These are phyloP conservation scores for Solanum chilense DNA, from an alignment of 257 asterid genomes.

Conservation along the genomic window DNA sequence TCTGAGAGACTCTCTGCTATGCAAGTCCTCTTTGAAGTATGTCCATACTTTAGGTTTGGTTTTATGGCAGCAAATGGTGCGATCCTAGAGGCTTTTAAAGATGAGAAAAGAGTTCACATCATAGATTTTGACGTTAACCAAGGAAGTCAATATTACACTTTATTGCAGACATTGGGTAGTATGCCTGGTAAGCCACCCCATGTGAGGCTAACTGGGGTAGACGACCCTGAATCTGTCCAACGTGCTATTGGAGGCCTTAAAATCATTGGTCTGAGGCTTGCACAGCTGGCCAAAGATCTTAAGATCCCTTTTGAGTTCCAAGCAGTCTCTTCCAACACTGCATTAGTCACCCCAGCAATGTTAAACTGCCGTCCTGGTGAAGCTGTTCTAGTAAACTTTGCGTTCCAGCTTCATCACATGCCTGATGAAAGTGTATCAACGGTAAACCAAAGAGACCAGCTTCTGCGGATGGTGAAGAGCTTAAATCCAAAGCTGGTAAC, in stretches of 20 bases:
- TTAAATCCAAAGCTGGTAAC: slow-evolving; percentile 74
- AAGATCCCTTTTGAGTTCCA: slow-evolving; percentile 55
- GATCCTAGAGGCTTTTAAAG: slow-evolving; percentile 54
- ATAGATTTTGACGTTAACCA: slow-evolving; percentile 88
- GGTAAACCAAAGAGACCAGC: slow-evolving; percentile 66
- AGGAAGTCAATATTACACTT: slow-evolving; percentile 89
- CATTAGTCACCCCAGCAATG: slow-evolving; percentile 44
- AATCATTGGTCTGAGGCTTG: slow-evolving; percentile 63
- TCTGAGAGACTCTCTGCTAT: slow-evolving; percentile 72
- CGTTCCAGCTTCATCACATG: slow-evolving; percentile 98
- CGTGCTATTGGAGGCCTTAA: slow-evolving; percentile 64
- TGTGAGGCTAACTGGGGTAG: slow-evolving; percentile 69
- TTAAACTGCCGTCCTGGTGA: slow-evolving; percentile 50
- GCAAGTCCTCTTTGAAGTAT: slow-evolving; percentile 96
- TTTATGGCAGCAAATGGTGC: slow-evolving; percentile 91
- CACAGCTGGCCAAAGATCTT: slow-evolving; percentile 50
- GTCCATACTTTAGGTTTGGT: slow-evolving; percentile 87
- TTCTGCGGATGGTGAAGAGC: slow-evolving; percentile 83
- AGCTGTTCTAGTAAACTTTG: slow-evolving; percentile 71
- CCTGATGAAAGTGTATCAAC: slow-evolving; percentile 94
- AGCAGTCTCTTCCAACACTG: slow-evolving; percentile 53
- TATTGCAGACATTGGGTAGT: slow-evolving; percentile 55
- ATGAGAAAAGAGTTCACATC: slow-evolving; percentile 62
- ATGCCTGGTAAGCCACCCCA: slow-evolving; percentile 47
- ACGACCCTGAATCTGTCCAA: slow-evolving; percentile 90